Evolutionary conservation across 306 rosid genomes (phyloP).

Genomic region (Abrus pulchellus): DNA sequence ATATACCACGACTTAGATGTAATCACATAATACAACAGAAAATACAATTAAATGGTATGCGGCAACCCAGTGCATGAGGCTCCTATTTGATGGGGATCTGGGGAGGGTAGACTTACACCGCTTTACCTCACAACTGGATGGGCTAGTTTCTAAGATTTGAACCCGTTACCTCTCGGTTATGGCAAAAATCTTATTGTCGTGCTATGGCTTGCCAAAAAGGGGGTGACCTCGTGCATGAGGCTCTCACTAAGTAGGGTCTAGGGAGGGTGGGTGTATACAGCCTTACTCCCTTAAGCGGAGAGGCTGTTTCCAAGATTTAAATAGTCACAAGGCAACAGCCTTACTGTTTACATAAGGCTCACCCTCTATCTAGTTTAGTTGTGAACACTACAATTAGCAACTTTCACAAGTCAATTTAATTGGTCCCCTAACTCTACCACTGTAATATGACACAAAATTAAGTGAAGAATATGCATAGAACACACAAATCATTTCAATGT

Average conservation of each 20-base stretch:
- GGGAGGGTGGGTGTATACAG: not conserved
- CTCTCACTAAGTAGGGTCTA: not conserved
- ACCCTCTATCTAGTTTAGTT: not conserved
- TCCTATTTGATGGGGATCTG: too few species aligned
- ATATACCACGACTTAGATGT: slow-evolving; percentile 27
- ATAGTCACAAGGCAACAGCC: not conserved
- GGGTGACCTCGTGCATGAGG: not conserved
- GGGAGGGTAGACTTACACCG: not conserved
- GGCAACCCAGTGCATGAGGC: too few species aligned
- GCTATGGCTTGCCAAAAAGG: not conserved
- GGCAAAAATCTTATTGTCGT: not conserved
- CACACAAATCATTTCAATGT: slow-evolving; percentile 13
- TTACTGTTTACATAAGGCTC: not conserved
- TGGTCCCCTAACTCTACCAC: not conserved
- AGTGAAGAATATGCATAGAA: not conserved
- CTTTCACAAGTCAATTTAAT: not conserved
- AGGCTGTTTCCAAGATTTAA: not conserved
- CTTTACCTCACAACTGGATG: not conserved
- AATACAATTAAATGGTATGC: not conserved
- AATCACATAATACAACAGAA: not conserved
- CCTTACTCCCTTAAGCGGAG: not conserved
- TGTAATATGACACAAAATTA: not conserved
- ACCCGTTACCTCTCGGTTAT: not conserved
- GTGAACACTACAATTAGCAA: slow-evolving; percentile 20
- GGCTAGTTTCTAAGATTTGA: not conserved